phyloP scores from a whole-genome alignment of 179 eudicot species.

The Silene noctiflora region DNA sequence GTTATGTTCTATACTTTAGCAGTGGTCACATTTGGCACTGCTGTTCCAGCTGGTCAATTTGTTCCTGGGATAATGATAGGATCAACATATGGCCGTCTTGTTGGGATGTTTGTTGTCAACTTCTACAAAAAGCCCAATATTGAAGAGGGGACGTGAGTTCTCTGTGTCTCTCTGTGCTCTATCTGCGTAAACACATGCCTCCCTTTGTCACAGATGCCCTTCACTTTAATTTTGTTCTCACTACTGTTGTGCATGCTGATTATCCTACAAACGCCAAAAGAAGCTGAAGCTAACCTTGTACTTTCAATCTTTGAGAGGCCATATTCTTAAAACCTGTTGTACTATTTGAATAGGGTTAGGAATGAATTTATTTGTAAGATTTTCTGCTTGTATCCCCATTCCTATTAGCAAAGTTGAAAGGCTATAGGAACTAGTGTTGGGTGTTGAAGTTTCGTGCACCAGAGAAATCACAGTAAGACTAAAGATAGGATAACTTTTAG shows the following conservation, averaged over 20 bases:
- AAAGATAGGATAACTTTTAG: background rate
- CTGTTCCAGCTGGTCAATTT: constrained; percentile 99
- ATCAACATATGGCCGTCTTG: constrained; percentile 97
- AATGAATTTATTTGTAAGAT: no score
- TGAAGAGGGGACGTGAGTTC: constrained; percentile 97
- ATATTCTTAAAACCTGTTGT: background rate
- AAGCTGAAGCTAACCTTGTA: background rate
- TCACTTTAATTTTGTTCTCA: background rate
- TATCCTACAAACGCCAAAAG: background rate
- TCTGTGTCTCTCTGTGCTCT: constrained; percentile 1
- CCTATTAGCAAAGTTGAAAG: no score
- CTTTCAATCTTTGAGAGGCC: background rate
- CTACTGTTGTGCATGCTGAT: background rate
- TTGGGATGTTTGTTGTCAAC: constrained; percentile 95
- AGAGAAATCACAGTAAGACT: background rate
- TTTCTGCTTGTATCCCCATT: no score
- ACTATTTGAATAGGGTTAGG: no score
- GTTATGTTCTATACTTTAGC: constrained; percentile 91
- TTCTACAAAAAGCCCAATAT: constrained; percentile 87
- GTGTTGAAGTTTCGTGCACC: background rate
- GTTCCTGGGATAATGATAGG: constrained; percentile 99
- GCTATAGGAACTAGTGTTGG: no score
- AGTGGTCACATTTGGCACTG: constrained; percentile 94
- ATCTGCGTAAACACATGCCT: background rate
- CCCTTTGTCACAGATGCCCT: background rate